A percentile compares a stretch with the other conserved stretches of the same genome.
Evolutionary conservation across 305 asterid genomes (phyloP).

Genomic region (Stenogyne calaminthoides): DNA sequence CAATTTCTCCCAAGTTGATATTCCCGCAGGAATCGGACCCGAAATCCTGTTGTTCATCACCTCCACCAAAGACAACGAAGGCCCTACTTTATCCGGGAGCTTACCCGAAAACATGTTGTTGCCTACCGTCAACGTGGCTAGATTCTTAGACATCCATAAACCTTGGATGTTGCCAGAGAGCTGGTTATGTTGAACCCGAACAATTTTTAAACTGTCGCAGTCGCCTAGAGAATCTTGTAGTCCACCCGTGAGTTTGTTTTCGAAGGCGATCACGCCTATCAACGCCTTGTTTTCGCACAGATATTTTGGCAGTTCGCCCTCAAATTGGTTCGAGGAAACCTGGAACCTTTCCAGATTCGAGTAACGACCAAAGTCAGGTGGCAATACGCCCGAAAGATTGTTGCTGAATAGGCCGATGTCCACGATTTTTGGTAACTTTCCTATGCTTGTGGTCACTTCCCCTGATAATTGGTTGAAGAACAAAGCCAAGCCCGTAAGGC

Average conservation of each 20-base stretch:
- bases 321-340: conserved; percentile 56
- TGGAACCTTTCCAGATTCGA: conserved; percentile 52
- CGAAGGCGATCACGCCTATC: conserved; percentile 46
- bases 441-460: conserved; percentile 57
- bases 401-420: conserved; percentile 48
- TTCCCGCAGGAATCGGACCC: conserved; percentile 61
- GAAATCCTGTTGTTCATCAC: conserved; percentile 63
- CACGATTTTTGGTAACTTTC: conserved; percentile 48
- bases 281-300: conserved; percentile 59
- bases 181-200: conserved; percentile 44
- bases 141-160: conserved; percentile 50
- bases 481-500: conserved; percentile 54
- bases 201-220: conserved; percentile 51
- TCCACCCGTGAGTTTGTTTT: conserved; percentile 61
- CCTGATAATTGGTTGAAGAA: conserved; percentile 67
- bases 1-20: conserved; percentile 60
- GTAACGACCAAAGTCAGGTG: conserved; percentile 66
- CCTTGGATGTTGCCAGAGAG: conserved; percentile 72
- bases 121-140: conserved; percentile 39
- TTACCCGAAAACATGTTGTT: conserved; percentile 63
- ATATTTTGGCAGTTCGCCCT: conserved; percentile 55
- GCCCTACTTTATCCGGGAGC: conserved; percentile 52
- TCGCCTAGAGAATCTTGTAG: conserved; percentile 64
- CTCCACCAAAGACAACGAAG: conserved; percentile 46
- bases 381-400: conserved; percentile 67